Evolutionary conservation across 106 monocot genomes (phyloP).

Genomic region (Ottelia alismoides): DNA sequence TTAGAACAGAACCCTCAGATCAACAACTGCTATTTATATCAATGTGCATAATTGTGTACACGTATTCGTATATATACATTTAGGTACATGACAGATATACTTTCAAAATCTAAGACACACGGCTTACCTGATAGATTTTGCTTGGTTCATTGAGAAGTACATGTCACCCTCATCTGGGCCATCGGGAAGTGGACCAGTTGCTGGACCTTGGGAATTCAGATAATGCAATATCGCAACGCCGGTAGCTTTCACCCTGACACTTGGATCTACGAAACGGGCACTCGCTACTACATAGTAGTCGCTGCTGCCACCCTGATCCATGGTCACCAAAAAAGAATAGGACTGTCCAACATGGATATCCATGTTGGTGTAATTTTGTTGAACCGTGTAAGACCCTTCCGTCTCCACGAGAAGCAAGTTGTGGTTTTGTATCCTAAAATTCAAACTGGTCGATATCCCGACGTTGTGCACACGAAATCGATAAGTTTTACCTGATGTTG

Average conservation of each 20-base stretch:
- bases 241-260: slow-evolving; percentile 32
- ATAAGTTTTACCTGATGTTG: slow-evolving; percentile 62
- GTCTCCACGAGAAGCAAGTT: slow-evolving; percentile 93
- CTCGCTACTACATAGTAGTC: slow-evolving; percentile 94
- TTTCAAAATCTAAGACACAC: not conserved
- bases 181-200: slow-evolving; percentile 80
- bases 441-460: slow-evolving; percentile 76
- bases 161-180: slow-evolving; percentile 68
- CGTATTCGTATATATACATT: not conserved
- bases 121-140: slow-evolving; percentile 75
- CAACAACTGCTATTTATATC: no score
- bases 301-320: slow-evolving; percentile 85
- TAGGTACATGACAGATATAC: not conserved
- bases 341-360: slow-evolving; percentile 98
- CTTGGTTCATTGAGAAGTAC: slow-evolving; percentile 84
- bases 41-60: not conserved
- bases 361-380: slow-evolving; percentile 85
- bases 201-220: slow-evolving; percentile 80
- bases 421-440: slow-evolving; percentile 94
- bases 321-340: slow-evolving; percentile 88
- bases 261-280: slow-evolving; percentile 49
- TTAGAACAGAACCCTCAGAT: slow-evolving; percentile 14
- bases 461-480: slow-evolving; percentile 82
- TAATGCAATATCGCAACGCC: slow-evolving; percentile 93
- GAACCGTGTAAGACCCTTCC: slow-evolving; percentile 90